Evolutionary conservation across 1,284 basidiomycete genomes (phyloP), one percentile per base, ranked within the genome.

Genomic region (Cryptococcus amylolentus): DNA sequence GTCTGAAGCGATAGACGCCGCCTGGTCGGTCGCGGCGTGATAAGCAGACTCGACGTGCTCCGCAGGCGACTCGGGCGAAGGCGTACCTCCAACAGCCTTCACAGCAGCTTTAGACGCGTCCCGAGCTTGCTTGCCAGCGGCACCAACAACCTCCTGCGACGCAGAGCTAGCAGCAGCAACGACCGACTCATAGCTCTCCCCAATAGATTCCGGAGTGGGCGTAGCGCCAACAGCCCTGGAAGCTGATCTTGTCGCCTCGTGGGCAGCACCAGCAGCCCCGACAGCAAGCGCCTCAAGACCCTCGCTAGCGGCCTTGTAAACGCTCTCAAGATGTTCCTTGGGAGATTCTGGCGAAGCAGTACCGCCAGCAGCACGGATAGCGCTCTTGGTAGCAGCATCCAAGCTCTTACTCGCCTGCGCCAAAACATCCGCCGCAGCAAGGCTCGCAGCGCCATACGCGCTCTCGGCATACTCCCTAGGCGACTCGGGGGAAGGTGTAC

Each of bases 161-260:
- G 49, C 57, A 5, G 49, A 52, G 31, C 52, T 51, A n/a, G 57
- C 61, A n/a, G 50, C 57, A 42, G 48, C 57, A 45, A 56, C 39
- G 16, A 55, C 55, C 13, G 62, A 63, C 52, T 68, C 59, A 45
- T 57, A 56, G 39, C 54, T 52, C 41, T 65, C 66, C 5, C 44
- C 47, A n/a, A 58, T 46, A 4, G 61, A 47, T 44, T 70, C 68
- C 5, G 64, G 64, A 38, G 63, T 58, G 14, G 65, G 66, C n/a
- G 66, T 62, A 3, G 60, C 65, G 8, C 61, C 68, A 5, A 60
- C 60, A 14, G 66, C 67, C 5, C 47, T 56, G 26, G 58, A 61
- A 39, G 52, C 60, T 4, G 69, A 66, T 49, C 65, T 55, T 3
- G 70, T 66, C 28, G 63, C 70, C 28, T 67, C 56, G 57, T 66